phyloP scores from a whole-genome alignment of 2,329 filamentous ascomycete species.

The Thelonectria olida region DNA sequence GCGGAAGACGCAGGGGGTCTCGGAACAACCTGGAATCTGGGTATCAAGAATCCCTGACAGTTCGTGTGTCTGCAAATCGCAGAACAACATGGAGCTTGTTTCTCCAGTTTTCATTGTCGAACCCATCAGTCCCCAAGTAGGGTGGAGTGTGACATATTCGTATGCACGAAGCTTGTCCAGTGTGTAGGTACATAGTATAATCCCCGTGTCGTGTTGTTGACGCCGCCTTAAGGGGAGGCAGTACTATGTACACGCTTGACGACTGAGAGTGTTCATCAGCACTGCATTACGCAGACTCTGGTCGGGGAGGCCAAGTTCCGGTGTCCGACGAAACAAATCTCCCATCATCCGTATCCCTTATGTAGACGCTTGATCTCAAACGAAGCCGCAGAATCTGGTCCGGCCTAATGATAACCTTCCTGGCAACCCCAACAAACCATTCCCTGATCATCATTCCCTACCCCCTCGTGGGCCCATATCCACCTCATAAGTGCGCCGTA shows the following conservation, averaged over 20 bases:
- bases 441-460: background rate
- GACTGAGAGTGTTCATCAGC: background rate
- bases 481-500: background rate
- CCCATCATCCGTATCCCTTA: background rate
- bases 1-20: background rate
- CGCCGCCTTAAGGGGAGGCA: background rate
- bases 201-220: background rate
- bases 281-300: background rate
- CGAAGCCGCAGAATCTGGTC: too few relatives aligned
- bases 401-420: background rate
- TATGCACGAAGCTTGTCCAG: slow-evolving; percentile 7
- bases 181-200: background rate
- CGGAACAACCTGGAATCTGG: slow-evolving; percentile 1
- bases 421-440: background rate
- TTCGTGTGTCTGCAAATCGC: background rate
- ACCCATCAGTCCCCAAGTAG: background rate
- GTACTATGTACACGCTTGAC: background rate
- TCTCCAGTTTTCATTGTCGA: slow-evolving; percentile 12
- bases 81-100: background rate
- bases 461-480: background rate
- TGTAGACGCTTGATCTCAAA: background rate
- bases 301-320: slow-evolving; percentile 7
- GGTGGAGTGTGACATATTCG: background rate
- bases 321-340: background rate
- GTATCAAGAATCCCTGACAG: background rate